Base-by-base conservation (phyloP, 2,329 filamentous ascomycete genomes). In the Paecilomyces fulvus region DNA sequence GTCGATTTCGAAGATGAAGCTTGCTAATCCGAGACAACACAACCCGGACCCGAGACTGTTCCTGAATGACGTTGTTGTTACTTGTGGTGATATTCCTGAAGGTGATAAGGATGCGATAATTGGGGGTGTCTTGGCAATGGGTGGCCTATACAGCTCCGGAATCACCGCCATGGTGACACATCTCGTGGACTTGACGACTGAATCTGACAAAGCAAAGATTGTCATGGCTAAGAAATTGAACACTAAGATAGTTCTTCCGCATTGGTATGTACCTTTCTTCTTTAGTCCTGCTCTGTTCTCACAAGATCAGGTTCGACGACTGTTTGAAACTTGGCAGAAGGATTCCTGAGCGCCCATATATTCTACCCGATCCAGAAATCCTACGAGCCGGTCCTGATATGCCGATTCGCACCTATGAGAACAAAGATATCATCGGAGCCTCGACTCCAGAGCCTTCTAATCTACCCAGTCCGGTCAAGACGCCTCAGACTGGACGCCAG, bases 41-140 rank as follows among this genome's bases (percentile, higher is more conserved):
- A 96, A 88, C 50, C 94, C 94, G 1, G 94, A 99, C 65, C 92
- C 92, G 1, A 83, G 88, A 57, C 84, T 96, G 69, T 94, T 96
- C 70, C 89, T 99, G 73, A 89, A 88, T 53, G 86, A 90, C 63
- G 87, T 97, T 48, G 83, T 88, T 28, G 80, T 96, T 17, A 88
- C 86, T 30, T 95, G 89, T 67, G 90, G 87, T 51, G 89, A 94
- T 65, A 83, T 99, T 51, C 94, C 94, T 0, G 78, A 84, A 33
- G 88, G 85, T 33, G 94, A 99, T 72, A 89, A 91, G 69, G 92
- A 97, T 74, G 89, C 91, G 10, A 96, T 99, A 56, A 84, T 89
- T 43, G 94, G 92, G 10, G 92, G 90, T 1, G 89, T 92, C 1
- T 77, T 96, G 66, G 92, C 94, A 0, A 85, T 96, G 75, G 94